Evolutionary conservation across 352 stramenopile species (phyloP).

Genomic region (Phytophthora tubulina): DNA sequence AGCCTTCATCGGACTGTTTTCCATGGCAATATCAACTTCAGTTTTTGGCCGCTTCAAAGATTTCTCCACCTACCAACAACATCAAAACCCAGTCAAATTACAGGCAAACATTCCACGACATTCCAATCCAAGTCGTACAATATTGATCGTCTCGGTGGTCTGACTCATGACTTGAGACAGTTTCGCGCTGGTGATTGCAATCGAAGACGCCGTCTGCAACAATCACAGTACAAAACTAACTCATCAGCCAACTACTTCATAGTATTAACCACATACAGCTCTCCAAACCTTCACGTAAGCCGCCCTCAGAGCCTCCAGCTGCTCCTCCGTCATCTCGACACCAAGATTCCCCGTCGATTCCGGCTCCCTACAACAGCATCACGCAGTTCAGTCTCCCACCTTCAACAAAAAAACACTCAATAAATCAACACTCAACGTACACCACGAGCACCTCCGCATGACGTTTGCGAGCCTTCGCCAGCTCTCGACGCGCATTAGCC

Average conservation of each 20-base stretch:
- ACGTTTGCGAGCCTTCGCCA: conserved; percentile 67
- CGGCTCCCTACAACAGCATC: conserved; percentile 24
- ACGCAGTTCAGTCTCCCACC: conserved; percentile 3
- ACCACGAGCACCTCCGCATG: conserved; percentile 59
- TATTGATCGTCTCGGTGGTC: conserved; percentile 73
- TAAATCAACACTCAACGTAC: conserved; percentile 26
- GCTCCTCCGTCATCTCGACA: conserved; percentile 45
- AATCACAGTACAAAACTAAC: not conserved
- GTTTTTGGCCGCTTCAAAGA: conserved; percentile 85
- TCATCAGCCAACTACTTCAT: not conserved
- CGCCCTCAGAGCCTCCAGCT: conserved; percentile 61
- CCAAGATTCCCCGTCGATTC: conserved; percentile 37
- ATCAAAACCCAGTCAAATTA: not conserved
- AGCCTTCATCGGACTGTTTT: conserved; percentile 71
- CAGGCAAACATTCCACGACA: not conserved
- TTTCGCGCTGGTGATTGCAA: conserved; percentile 62
- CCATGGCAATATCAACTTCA: conserved; percentile 75
- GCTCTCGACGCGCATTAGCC: conserved; percentile 57
- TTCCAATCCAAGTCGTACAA: conserved; percentile 45
- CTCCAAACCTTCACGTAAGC: conserved; percentile 60
- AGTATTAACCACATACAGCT: not conserved
- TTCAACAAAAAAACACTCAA: conserved; percentile 18
- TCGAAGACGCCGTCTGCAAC: conserved; percentile 63
- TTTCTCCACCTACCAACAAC: conserved; percentile 58
- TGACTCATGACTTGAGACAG: conserved; percentile 65